phyloP scores from a whole-genome alignment of 148 eudicot species.

The Hydrangea macrophylla region DNA sequence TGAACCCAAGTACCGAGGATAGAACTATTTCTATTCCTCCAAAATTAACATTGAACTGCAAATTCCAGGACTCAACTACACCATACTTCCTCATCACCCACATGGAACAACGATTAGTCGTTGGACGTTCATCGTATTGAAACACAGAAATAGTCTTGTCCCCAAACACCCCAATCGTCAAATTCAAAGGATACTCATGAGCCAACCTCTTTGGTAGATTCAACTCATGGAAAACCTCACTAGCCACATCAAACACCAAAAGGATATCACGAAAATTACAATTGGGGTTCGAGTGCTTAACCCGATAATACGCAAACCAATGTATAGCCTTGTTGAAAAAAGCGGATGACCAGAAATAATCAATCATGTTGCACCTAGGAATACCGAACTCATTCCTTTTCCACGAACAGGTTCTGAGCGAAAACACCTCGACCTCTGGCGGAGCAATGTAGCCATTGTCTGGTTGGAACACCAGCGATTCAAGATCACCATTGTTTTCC shows the following conservation, averaged over 20 bases:
- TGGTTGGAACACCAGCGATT: background rate
- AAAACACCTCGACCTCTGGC: slow-evolving; percentile 4
- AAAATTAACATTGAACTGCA: background rate
- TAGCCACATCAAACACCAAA: background rate
- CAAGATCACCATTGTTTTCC: background rate
- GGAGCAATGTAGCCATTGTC: background rate
- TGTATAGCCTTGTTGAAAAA: background rate
- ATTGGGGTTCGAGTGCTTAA: background rate
- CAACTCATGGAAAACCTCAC: background rate
- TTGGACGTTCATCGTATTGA: background rate
- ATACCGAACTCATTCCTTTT: background rate
- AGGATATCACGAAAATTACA: background rate
- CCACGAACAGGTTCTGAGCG: background rate
- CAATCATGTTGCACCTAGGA: background rate
- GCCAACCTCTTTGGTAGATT: background rate
- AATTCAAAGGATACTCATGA: background rate
- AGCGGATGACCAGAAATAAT: background rate
- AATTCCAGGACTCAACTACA: background rate
- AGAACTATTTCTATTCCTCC: background rate
- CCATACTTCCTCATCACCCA: background rate
- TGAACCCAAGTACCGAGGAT: background rate
- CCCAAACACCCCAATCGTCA: background rate
- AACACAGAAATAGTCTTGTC: background rate
- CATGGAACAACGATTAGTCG: background rate
- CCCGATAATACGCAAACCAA: background rate